Base-by-base conservation (phyloP, 495 filamentous ascomycete genomes). In the Penicillium cosmopolitanum region DNA sequence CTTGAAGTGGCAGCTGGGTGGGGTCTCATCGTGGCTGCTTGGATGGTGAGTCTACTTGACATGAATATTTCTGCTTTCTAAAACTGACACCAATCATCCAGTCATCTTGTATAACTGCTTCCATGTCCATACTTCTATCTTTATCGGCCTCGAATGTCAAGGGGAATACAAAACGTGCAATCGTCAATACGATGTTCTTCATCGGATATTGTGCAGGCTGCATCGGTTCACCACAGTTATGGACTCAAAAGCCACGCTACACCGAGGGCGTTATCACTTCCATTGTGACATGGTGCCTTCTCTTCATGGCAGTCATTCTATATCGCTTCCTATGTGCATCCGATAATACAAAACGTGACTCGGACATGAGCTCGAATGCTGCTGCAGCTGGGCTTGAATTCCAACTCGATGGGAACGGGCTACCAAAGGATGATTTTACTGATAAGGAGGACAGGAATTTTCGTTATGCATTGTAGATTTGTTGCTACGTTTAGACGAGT, bases 151-250 rank as follows among this genome's bases (percentile, higher is more conserved):
- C 79, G 19, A 87, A 89, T 53, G 76, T 86, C 6, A 82, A 84
- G 5, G 85, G 85, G 15, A 87, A 87, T 70, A 88, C 86, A 5
- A 89, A 88, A 66, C 85, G 85, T 15, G 70, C 76, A 11, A 66
- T 75, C 3, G 75, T 79, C 23, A 77, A 74, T 38, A 71, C 74
- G 15, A 54, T 77, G 54, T 75, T 71, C 43, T 75, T 77, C 58
- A 70, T 74, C 35, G 74, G 69, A 0, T 77, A 75, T 51, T 74
- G 69, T 50, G 71, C 62, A 16, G 74, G 71, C 12, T 68, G 66
- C 43, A 77, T 77, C 46, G 66, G 60, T 2, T 52, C 52, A 0
- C 73, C 74, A 5, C 71, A 73, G 53, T 57, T 71, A 3, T 75
- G 73, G 73, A 73, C 62, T 19, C 38, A 68, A 16, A 47, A 43